Evolutionary conservation across 2,329 filamentous ascomycete species (phyloP).

Genomic region (Xylariaceae sp.): DNA sequence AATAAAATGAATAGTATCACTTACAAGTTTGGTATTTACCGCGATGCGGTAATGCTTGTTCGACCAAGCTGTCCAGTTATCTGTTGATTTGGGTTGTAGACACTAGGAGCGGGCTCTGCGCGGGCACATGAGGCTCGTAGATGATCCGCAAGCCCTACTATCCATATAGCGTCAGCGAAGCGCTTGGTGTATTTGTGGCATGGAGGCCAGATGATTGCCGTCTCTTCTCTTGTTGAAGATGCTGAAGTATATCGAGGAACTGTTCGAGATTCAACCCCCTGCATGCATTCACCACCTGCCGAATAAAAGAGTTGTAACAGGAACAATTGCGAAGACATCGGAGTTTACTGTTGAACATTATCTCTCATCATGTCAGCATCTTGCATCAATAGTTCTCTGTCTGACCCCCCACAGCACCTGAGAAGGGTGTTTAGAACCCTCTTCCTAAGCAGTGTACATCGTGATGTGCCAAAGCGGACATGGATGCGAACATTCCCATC

Average conservation of each 20-base stretch:
- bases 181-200: neutral
- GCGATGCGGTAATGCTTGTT: neutral
- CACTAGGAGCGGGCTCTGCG: neutral
- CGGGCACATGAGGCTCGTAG: neutral
- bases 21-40: no score
- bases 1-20: no score
- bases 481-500: constrained; percentile 1
- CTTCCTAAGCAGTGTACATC: constrained; percentile 3
- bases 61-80: neutral
- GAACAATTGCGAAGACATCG: neutral
- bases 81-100: neutral
- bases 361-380: neutral
- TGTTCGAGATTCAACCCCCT: neutral
- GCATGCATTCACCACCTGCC: neutral
- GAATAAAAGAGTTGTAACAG: neutral
- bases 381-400: neutral
- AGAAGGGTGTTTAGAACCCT: no score
- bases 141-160: neutral
- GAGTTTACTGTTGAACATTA: neutral
- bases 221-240: constrained; percentile 10
- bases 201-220: constrained; percentile 3
- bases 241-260: neutral
- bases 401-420: neutral
- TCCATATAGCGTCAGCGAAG: neutral
- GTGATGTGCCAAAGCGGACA: constrained; percentile 3